These are phyloP conservation scores for Zygoascus biomembranicola DNA, from an alignment of 805 yeast genomes.

Conservation along the genomic window DNA sequence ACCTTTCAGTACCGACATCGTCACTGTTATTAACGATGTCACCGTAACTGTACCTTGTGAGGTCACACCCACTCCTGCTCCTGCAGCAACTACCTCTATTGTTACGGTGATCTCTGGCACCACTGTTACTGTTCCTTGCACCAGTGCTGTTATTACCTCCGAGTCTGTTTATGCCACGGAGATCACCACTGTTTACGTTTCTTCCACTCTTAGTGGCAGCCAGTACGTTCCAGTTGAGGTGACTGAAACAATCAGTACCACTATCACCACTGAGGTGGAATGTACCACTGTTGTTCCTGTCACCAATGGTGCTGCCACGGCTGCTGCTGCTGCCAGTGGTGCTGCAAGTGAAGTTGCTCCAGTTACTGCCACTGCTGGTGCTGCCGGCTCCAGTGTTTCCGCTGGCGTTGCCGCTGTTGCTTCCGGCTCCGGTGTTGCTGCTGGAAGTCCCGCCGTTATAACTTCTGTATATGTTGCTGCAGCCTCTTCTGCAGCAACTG, in stretches of 20 bases:
- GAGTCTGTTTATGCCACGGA: constrained; percentile 1
- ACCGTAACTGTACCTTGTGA: constrained; percentile 5
- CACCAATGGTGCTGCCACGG: constrained; percentile 10
- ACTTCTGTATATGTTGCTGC: constrained; percentile 5
- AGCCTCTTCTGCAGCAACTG: constrained; percentile 4
- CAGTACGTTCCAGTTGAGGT: constrained; percentile 7
- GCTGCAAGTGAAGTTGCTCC: constrained; percentile 1
- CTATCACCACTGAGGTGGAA: constrained; percentile 8
- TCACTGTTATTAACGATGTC: not conserved
- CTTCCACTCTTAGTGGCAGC: constrained; percentile 7
- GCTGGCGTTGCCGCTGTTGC: constrained; percentile 1
- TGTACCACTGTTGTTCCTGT: constrained; percentile 12
- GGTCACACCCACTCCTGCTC: constrained; percentile 6
- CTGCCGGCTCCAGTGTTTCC: not conserved
- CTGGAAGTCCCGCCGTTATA: constrained; percentile 2
- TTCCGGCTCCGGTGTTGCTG: not conserved
- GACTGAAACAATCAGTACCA: constrained; percentile 7
- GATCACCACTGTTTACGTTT: constrained; percentile 5
- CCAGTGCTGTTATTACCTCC: not conserved
- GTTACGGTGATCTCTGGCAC: constrained; percentile 1
- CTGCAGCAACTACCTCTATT: constrained; percentile 8
- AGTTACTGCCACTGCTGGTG: not conserved
- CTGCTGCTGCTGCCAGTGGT: constrained; percentile 7
- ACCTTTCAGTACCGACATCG: not conserved
- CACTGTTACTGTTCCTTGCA: constrained; percentile 4